phyloP scores from a whole-genome alignment of 306 rosid species.

The Hylodesmum podocarpum region DNA sequence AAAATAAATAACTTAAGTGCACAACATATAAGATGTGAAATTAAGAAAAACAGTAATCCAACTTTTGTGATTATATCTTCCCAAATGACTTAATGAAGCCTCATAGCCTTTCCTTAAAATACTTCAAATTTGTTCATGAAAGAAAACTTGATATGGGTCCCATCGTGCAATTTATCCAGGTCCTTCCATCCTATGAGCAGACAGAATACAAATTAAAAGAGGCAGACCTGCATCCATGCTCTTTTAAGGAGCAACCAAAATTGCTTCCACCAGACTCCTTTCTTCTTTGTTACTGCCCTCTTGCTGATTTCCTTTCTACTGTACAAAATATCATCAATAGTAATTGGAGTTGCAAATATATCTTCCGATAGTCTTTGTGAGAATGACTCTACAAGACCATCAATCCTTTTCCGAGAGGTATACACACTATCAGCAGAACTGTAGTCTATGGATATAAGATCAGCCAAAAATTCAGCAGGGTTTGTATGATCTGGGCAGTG shows the following conservation, averaged over 20 bases:
- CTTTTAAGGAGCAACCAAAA: constrained; percentile 88
- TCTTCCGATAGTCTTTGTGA: constrained; percentile 54
- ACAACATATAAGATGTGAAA: constrained; percentile 6
- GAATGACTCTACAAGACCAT: constrained; percentile 81
- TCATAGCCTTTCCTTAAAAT: constrained; percentile 7
- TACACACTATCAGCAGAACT: constrained; percentile 84
- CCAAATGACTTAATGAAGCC: constrained; percentile 16
- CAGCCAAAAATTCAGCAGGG: constrained; percentile 95
- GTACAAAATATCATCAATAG: constrained; percentile 46
- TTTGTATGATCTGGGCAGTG: constrained; percentile 80
- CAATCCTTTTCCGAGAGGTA: constrained; percentile 74
- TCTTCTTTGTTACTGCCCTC: constrained; percentile 51
- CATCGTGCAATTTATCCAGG: constrained; percentile 20
- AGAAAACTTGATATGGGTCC: constrained; percentile 3
- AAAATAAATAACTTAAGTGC: background rate
- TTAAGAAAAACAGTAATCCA: constrained; percentile 1
- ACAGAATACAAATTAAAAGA: background rate
- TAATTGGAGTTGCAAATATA: constrained; percentile 75
- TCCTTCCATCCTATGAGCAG: constrained; percentile 11
- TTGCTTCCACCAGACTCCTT: constrained; percentile 89
- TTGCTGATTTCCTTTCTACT: constrained; percentile 36
- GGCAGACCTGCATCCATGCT: constrained; percentile 93
- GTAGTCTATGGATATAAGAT: constrained; percentile 92
- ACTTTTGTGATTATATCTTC: background rate
- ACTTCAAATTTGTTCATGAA: background rate